Evolutionary conservation across 208 protist species (phyloP), one percentile per base, ranked within the genome.

Genomic region (Wallacemonas sp.): DNA sequence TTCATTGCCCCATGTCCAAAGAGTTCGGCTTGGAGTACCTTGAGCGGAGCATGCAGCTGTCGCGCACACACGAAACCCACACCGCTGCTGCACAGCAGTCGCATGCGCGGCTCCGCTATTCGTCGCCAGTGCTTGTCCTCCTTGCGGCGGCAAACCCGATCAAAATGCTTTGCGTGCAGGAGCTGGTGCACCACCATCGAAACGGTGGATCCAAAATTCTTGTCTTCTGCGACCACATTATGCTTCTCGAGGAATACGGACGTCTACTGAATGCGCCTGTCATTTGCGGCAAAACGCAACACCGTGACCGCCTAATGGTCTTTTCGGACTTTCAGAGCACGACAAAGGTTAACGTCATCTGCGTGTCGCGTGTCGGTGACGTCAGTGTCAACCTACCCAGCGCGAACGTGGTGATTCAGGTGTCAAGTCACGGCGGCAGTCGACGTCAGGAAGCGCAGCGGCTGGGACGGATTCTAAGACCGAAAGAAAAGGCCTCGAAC

Each of bases 391-490:
- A 99, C 57, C 83, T 99, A 17, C 99, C 99, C 9, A 97, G 98
- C 37, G 99, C 98, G 1, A 99, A 97, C 58, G 98, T 99, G 10
- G 93, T 99, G 24, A 99, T 99, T 64, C 98, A 99, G 71, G 94
- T 99, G 13, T 98, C 96, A 1, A 98, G 95, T 60, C 97, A 99
- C 77, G 98, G 97, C 52, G 97, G 96, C 15, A 97, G 95, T 15
- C 79, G 97, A 1, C 90, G 95, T 4, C 95, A 98, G 68, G 98
- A 99, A 73, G 97, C 97, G 12, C 97, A 99, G 76, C 91, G 97
- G 10, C 85, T 99, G 1, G 98, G 98, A 4, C 87, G 97, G 27
- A 99, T 99, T 76, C 71, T 98, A 30, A 82, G 95, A 5, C 91
- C 91, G 1, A 98, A 98, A 63, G 90, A 83, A 42, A 73, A 70